phyloP scores from a whole-genome alignment of 768 basidiomycete species.

The Rhizopogon sp. region DNA sequence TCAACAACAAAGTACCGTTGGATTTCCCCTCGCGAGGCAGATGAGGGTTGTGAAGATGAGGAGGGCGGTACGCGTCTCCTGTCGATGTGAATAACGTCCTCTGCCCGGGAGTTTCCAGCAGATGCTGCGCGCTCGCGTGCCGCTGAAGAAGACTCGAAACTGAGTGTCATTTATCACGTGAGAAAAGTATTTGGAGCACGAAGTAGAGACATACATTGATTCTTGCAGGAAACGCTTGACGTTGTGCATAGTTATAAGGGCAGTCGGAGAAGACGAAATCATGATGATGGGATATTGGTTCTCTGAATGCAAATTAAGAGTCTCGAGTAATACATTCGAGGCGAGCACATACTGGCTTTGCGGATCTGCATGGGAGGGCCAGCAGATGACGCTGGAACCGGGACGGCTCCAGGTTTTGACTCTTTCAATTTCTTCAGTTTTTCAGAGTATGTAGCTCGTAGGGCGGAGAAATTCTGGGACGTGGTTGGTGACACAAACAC shows the following conservation, averaged over 20 bases:
- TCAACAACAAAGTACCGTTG: slow-evolving; percentile 87
- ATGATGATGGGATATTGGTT: slow-evolving; percentile 92
- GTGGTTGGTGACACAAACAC: not conserved
- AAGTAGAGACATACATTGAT: slow-evolving; percentile 48
- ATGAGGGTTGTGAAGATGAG: slow-evolving; percentile 11
- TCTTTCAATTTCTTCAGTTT: slow-evolving; percentile 79
- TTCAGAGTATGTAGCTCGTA: slow-evolving; percentile 62
- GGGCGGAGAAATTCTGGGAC: slow-evolving; percentile 71
- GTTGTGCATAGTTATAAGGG: slow-evolving; percentile 97
- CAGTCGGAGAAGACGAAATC: slow-evolving; percentile 90
- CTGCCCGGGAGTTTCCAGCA: slow-evolving; percentile 69
- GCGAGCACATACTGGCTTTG: slow-evolving; percentile 56
- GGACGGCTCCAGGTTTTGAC: slow-evolving; percentile 45
- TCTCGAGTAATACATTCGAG: not conserved
- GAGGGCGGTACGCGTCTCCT: slow-evolving; percentile 59
- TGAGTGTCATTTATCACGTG: slow-evolving; percentile 15
- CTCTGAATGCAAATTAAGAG: slow-evolving; percentile 31
- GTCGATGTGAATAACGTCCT: slow-evolving; percentile 86
- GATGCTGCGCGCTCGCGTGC: slow-evolving; percentile 64
- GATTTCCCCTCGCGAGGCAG: slow-evolving; percentile 29
- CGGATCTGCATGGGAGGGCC: slow-evolving; percentile 43
- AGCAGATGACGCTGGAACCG: slow-evolving; percentile 34
- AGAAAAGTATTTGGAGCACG: not conserved
- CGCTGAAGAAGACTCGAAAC: slow-evolving; percentile 72
- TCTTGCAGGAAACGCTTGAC: slow-evolving; percentile 93